A percentile compares a stretch with the other conserved stretches of the same genome.
These are phyloP conservation scores for Trichoderma gamsii DNA, from an alignment of 495 filamentous ascomycete species.

Conservation along the genomic window DNA sequence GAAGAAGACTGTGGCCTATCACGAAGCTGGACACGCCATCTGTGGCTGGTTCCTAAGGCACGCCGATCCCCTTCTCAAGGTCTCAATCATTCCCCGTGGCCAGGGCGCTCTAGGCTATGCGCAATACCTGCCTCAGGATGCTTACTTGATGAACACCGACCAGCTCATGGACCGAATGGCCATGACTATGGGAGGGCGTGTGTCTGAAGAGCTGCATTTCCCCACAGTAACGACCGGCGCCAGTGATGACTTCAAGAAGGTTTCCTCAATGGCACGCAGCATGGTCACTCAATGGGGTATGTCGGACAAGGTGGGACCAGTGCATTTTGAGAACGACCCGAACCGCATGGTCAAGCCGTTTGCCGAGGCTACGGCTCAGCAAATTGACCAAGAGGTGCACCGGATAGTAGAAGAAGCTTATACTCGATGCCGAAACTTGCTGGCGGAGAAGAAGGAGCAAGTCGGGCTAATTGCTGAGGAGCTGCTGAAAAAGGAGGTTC, in stretches of 20 bases:
- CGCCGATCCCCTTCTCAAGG: slow-evolving; percentile 94
- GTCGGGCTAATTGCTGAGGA: slow-evolving; percentile 90
- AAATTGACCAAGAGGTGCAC: slow-evolving; percentile 84
- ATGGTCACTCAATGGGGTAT: slow-evolving; percentile 99
- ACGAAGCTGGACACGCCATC: slow-evolving; percentile 96
- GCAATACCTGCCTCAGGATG: slow-evolving; percentile 90
- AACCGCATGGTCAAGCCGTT: slow-evolving; percentile 88
- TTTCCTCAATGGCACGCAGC: slow-evolving; percentile 84
- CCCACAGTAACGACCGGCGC: slow-evolving; percentile 91
- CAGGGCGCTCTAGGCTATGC: slow-evolving; percentile 91
- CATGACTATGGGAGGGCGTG: slow-evolving; percentile 93
- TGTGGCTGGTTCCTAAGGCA: slow-evolving; percentile 98
- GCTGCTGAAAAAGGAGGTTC: slow-evolving; percentile 81
- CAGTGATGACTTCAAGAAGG: slow-evolving; percentile 97
- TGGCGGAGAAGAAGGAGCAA: slow-evolving; percentile 80
- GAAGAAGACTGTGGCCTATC: slow-evolving; percentile 92
- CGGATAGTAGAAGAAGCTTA: slow-evolving; percentile 88
- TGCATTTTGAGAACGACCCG: slow-evolving; percentile 78
- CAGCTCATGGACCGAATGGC: slow-evolving; percentile 99
- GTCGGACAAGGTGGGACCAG: slow-evolving; percentile 83
- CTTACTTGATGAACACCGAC: slow-evolving; percentile 88
- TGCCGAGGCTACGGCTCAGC: slow-evolving; percentile 84
- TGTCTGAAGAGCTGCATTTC: slow-evolving; percentile 94
- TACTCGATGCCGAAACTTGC: slow-evolving; percentile 75
- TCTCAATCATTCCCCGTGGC: slow-evolving; percentile 95